phyloP scores from a whole-genome alignment of 371 early-diverging fungal genomes.

The Apophysomyces trapeziformis region DNA sequence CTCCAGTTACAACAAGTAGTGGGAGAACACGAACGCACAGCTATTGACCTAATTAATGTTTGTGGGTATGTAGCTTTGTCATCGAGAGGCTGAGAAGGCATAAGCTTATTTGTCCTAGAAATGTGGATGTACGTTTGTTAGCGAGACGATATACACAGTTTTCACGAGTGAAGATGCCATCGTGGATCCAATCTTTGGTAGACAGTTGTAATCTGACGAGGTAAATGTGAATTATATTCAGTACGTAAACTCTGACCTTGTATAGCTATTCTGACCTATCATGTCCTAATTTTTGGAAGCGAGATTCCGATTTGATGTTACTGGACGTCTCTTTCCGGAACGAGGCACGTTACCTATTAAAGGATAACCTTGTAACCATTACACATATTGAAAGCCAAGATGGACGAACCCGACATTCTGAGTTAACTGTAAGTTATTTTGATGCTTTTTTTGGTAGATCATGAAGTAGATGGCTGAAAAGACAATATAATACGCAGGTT shows the following conservation, averaged over 20 bases:
- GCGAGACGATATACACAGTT: constrained; percentile 28
- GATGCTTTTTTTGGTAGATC: neutral
- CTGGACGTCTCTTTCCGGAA: constrained; percentile 34
- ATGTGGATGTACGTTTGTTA: constrained; percentile 38
- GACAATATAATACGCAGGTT: constrained; percentile 17
- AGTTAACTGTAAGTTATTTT: constrained; percentile 30
- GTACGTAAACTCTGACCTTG: neutral
- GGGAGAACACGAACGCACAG: constrained; percentile 33
- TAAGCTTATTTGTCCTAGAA: constrained; percentile 18
- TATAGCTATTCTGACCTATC: constrained; percentile 36
- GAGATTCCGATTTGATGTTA: constrained; percentile 21
- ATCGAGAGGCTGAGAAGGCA: neutral
- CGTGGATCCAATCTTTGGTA: constrained; percentile 12
- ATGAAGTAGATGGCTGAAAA: neutral
- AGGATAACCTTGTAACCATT: constrained; percentile 27
- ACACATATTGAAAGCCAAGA: constrained; percentile 41
- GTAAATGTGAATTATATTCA: constrained; percentile 15
- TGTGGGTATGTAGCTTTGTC: constrained; percentile 25
- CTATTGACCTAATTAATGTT: constrained; percentile 31
- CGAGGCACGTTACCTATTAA: constrained; percentile 30
- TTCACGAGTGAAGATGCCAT: constrained; percentile 13
- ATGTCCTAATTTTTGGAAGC: constrained; percentile 26
- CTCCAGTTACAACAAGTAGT: constrained; percentile 21
- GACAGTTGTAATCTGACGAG: constrained; percentile 28
- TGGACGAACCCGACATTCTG: constrained; percentile 26